Evolutionary conservation across 768 basidiomycete species (phyloP), one percentile per base, ranked within the genome.

Genomic region (Lentinula sp.): DNA sequence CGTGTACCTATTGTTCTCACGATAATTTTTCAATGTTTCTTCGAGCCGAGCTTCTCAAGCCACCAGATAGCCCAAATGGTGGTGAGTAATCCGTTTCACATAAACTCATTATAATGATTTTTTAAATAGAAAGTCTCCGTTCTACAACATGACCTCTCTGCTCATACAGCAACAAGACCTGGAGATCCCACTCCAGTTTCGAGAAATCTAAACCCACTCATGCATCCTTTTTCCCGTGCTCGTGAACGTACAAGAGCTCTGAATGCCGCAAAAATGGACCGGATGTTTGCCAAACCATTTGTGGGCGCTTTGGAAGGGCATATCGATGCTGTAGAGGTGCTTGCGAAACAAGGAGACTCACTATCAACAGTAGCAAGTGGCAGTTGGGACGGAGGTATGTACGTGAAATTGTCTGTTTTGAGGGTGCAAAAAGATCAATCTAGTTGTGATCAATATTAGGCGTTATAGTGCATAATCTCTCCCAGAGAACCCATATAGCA

Each of bases 271-370:
- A 99, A 99, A 76, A 91, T 99, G 82, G 96, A 98, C 56, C 80
- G 92, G 61, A 93, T 99, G 76, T 98, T 98, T 70, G 88, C 97
- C n/a, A 98, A 97, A 68, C 97, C 97, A 0, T 98, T 98, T 68
- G 79, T 99, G 15, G 92, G 84, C 40, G 82, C 85, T 57, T 71
- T 99, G 53, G 95, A 97, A 62, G 97, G 97, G 1, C 97, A 98
- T 71, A 80, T 90, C 42, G 95, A 98, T 70, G 93, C 94, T 16
- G 88, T 98, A n/a, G 95, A 97, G 74, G 84, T 86, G 18, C 75
- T 98, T 61, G 82, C 83, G 15, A 86, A 84, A 66, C 88, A 85
- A 63, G 85, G 87, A 18, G 84, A 86, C 16, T 84, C 89, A 1
- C 76, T 97, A 23, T 86, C 85, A 16, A 80, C 86, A 31, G 80